phyloP scores from a whole-genome alignment of 192 early-diverging fungal genomes.

The Umbelopsis ramanniana region DNA sequence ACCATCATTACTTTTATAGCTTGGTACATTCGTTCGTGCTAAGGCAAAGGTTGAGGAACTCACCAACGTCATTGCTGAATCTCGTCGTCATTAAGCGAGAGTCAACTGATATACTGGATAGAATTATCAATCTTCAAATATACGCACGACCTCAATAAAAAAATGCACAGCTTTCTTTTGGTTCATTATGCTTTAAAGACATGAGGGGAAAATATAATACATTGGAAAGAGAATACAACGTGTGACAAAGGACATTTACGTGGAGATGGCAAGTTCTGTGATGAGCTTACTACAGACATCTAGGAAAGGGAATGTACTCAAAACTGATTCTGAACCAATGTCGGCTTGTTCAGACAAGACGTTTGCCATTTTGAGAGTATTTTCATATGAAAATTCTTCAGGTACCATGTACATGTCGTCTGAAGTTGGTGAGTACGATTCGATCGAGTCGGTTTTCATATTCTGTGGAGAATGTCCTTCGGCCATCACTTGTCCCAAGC shows the following conservation, averaged over 20 bases:
- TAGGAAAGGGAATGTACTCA: constrained; percentile 79
- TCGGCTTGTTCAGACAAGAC: constrained; percentile 20
- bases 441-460: constrained; percentile 41
- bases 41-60: constrained; percentile 99
- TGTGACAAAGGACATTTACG: not conserved
- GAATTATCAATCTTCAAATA: constrained; percentile 51
- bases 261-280: constrained; percentile 85
- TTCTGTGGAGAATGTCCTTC: constrained; percentile 30
- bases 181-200: not conserved
- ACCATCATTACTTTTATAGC: constrained; percentile 47
- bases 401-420: not conserved
- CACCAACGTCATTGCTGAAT: constrained; percentile 88
- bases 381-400: constrained; percentile 23
- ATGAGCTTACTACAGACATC: constrained; percentile 94
- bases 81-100: constrained; percentile 69
- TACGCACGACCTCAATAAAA: constrained; percentile 48
- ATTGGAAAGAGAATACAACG: constrained; percentile 26
- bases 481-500: constrained; percentile 50
- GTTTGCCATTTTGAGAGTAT: constrained; percentile 20
- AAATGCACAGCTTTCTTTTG: constrained; percentile 31
- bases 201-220: not conserved
- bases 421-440: constrained; percentile 31
- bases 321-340: constrained; percentile 13
- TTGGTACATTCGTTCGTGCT: constrained; percentile 95
- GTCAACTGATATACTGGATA: not conserved